Evolutionary conservation across 179 eudicot genomes (phyloP).

Genomic region (Kewa caespitosa): DNA sequence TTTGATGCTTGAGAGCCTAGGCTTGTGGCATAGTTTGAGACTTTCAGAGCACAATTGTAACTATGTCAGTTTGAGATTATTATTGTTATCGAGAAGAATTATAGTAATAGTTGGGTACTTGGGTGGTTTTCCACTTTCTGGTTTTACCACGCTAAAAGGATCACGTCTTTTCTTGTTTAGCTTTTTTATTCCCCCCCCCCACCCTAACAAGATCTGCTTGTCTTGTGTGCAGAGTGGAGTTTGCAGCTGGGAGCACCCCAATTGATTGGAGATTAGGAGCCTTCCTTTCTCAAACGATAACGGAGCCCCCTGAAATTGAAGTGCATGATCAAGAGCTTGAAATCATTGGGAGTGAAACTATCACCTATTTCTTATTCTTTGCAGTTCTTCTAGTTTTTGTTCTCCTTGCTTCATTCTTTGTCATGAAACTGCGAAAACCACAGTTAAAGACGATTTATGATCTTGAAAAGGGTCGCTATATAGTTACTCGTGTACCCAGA

Average conservation of each 20-base stretch:
- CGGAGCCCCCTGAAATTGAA: slow-evolving; percentile 21
- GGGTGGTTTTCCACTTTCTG: too few relatives aligned
- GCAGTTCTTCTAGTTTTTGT: slow-evolving; percentile 30
- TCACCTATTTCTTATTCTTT: slow-evolving; percentile 33
- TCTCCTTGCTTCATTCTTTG: slow-evolving; percentile 32
- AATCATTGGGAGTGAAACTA: slow-evolving; percentile 26
- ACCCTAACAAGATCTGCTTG: too few relatives aligned
- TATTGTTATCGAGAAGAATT: too few relatives aligned
- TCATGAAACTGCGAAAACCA: slow-evolving; percentile 40
- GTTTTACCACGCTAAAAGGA: too few relatives aligned
- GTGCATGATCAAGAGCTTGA: slow-evolving; percentile 23
- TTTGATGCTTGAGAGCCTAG: too few relatives aligned
- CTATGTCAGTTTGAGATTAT: too few relatives aligned
- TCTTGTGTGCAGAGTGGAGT: slow-evolving; percentile 22
- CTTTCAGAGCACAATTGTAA: too few relatives aligned
- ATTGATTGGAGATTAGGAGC: slow-evolving; percentile 43
- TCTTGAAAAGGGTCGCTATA: slow-evolving; percentile 36
- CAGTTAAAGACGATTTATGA: slow-evolving; percentile 41
- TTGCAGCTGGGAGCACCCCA: slow-evolving; percentile 27
- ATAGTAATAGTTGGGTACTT: too few relatives aligned
- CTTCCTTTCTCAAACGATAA: slow-evolving; percentile 31
- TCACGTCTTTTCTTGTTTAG: too few relatives aligned
- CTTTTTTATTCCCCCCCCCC: too few relatives aligned
- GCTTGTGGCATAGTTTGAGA: too few relatives aligned
- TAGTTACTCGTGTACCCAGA: slow-evolving; percentile 37